Percentiles rank a stretch among this genome's conserved stretches.
These are phyloP conservation scores for Termitomyces sp. DNA, from an alignment of 768 basidiomycete species.

Conservation along the genomic window DNA sequence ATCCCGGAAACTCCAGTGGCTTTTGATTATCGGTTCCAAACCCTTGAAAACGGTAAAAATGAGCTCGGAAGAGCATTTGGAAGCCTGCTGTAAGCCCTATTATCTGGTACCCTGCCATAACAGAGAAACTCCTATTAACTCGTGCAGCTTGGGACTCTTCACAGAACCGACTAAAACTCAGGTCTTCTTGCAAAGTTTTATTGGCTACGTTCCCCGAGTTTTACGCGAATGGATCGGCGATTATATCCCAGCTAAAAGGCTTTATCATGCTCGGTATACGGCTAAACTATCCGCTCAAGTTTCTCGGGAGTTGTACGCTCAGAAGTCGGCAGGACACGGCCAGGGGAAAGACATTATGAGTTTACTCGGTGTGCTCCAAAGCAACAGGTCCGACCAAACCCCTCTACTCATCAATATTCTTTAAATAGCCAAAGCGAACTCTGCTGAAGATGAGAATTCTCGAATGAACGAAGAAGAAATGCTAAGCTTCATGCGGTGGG, in stretches of 20 bases:
- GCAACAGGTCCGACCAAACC: neutral
- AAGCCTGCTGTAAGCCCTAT: constrained; percentile 30
- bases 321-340: constrained; percentile 29
- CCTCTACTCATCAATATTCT: neutral
- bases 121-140: neutral
- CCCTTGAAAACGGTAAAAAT: constrained; percentile 33
- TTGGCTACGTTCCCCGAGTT: constrained; percentile 24
- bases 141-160: constrained; percentile 27
- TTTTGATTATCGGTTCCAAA: constrained; percentile 47
- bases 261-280: constrained; percentile 28
- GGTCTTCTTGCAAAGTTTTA: constrained; percentile 29
- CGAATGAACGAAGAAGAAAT: constrained; percentile 47
- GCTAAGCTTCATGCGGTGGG: constrained; percentile 50
- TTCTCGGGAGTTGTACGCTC: constrained; percentile 31
- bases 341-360: constrained; percentile 41
- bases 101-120: neutral
- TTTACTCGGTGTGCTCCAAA: constrained; percentile 32
- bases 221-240: constrained; percentile 33
- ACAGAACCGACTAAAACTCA: constrained; percentile 24
- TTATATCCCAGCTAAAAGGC: constrained; percentile 25
- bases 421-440: constrained; percentile 49
- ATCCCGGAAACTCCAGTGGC: constrained; percentile 39
- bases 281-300: constrained; percentile 27
- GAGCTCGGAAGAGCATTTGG: constrained; percentile 32
- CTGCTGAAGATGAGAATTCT: constrained; percentile 38